These are phyloP conservation scores for Paecilomyces sp. DNA, from an alignment of 2,329 filamentous ascomycete species.

Conservation along the genomic window DNA sequence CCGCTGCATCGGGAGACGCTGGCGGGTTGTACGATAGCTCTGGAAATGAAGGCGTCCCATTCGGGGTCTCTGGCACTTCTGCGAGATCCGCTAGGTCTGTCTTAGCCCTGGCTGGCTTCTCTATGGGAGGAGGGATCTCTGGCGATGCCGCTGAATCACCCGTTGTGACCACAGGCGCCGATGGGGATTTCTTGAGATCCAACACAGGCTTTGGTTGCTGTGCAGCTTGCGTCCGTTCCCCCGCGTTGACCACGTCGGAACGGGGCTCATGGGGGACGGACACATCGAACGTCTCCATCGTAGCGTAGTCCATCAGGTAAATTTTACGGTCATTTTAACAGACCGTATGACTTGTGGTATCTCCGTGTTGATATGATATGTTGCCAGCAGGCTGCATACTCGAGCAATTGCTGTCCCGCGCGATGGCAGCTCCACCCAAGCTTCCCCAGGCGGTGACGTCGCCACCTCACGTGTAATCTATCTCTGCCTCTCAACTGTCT, in stretches of 20 bases:
- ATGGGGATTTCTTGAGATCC: neutral
- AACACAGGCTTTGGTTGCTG: slow-evolving; percentile 32
- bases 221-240: slow-evolving; percentile 60
- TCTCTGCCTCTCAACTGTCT: too few relatives aligned
- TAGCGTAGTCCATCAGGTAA: neutral
- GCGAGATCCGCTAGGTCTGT: neutral
- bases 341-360: neutral
- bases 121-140: neutral
- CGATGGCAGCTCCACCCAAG: neutral
- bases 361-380: neutral
- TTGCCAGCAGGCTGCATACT: neutral
- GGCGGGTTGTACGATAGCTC: slow-evolving; percentile 22
- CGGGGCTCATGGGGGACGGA: neutral
- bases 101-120: neutral
- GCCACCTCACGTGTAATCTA: neutral
- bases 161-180: neutral
- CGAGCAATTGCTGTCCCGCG: neutral
- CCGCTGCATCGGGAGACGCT: slow-evolving; percentile 20
- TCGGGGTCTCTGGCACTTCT: neutral
- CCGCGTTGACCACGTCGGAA: neutral
- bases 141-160: neutral
- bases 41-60: neutral
- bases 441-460: neutral
- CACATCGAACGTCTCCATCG: neutral
- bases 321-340: neutral